A percentile compares a stretch with the other conserved stretches of the same genome.
Evolutionary conservation across 345 rosid genomes (phyloP).

Genomic region (Bretschneidera sinensis): DNA sequence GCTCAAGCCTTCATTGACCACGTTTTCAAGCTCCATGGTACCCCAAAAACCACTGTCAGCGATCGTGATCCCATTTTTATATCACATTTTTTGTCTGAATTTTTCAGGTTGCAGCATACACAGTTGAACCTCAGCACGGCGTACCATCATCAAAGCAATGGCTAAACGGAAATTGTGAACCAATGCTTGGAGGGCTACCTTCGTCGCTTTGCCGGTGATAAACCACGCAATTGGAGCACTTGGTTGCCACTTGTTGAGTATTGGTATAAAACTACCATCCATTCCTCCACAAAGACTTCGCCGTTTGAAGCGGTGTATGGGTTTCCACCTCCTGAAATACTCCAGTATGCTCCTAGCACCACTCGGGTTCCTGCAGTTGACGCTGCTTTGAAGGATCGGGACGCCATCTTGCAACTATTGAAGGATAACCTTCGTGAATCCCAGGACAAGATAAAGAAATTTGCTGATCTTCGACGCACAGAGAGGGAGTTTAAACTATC

Average conservation of each 20-base stretch:
- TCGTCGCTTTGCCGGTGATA: not conserved
- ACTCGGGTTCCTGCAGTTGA: not conserved
- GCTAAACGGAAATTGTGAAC: too few species aligned
- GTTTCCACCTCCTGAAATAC: not conserved
- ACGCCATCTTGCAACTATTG: not conserved
- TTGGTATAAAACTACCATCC: not conserved
- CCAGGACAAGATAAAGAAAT: not conserved
- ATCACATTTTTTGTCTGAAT: not conserved
- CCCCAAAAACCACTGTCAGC: not conserved
- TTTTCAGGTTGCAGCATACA: not conserved
- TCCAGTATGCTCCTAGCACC: not conserved
- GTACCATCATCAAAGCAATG: not conserved
- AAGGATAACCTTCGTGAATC: not conserved
- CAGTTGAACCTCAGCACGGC: not conserved
- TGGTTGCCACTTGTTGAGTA: not conserved
- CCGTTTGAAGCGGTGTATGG: conserved; percentile 1
- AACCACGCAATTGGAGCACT: not conserved
- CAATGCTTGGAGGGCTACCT: not conserved
- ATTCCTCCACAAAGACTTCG: not conserved
- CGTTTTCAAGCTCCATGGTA: not conserved
- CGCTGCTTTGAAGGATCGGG: not conserved
- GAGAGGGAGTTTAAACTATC: not conserved
- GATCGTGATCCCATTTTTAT: not conserved
- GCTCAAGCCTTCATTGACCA: not conserved
- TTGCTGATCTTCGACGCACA: not conserved